These are phyloP conservation scores for Nicotiana paniculata DNA, from an alignment of 257 asterid species.

Conservation along the genomic window DNA sequence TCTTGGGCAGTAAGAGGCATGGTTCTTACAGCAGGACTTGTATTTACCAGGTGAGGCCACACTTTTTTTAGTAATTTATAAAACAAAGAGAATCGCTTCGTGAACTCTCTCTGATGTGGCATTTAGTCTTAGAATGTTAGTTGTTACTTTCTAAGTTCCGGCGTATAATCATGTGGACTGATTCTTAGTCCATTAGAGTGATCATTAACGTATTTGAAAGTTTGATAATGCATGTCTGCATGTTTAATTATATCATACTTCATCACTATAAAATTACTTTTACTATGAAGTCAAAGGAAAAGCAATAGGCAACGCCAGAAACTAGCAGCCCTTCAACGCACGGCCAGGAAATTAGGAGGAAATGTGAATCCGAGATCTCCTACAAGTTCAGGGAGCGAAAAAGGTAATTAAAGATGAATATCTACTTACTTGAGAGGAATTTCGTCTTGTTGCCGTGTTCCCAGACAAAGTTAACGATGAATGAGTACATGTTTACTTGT, in stretches of 20 bases:
- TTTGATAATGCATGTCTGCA: not conserved
- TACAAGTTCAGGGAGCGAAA: constrained; percentile 27
- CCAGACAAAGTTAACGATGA: not conserved
- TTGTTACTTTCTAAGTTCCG: not conserved
- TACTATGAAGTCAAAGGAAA: constrained; percentile 55
- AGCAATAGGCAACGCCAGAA: constrained; percentile 49
- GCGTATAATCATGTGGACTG: not conserved
- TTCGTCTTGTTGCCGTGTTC: not conserved
- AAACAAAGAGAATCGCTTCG: not conserved
- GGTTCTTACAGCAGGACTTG: constrained; percentile 95
- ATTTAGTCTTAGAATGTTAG: not conserved
- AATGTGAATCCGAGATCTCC: constrained; percentile 33
- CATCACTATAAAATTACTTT: not conserved
- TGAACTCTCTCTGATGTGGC: not conserved
- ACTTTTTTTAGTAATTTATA: not conserved
- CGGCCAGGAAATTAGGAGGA: constrained; percentile 58
- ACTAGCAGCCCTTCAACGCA: constrained; percentile 48
- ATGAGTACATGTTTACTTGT: not conserved
- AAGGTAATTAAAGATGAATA: constrained; percentile 29
- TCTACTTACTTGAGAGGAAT: constrained; percentile 1
- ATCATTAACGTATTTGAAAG: not conserved
- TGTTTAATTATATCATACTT: not conserved
- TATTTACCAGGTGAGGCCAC: constrained; percentile 62
- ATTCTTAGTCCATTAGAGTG: not conserved
- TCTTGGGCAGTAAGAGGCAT: constrained; percentile 97